These are phyloP conservation scores for Yamadazyma triangularis DNA, from an alignment of 1,139 yeast genomes.

Conservation along the genomic window DNA sequence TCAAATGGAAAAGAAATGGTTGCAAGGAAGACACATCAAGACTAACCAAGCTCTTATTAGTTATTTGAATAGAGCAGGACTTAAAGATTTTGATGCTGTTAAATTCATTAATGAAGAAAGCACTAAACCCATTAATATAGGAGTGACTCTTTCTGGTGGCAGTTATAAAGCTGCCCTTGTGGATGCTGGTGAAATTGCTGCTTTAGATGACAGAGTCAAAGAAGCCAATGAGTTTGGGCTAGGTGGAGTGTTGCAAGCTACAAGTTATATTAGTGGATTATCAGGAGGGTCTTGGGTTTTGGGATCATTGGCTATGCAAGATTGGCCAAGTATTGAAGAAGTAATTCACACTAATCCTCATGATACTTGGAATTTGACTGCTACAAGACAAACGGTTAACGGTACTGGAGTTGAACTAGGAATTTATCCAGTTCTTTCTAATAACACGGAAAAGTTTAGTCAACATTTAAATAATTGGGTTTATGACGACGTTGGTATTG, in stretches of 20 bases:
- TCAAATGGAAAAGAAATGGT: constrained; percentile 34
- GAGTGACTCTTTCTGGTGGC: constrained; percentile 84
- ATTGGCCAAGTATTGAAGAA: constrained; percentile 31
- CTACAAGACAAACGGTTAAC: constrained; percentile 24
- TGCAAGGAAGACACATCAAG: constrained; percentile 44
- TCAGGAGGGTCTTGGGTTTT: constrained; percentile 40
- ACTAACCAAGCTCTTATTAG: constrained; percentile 51
- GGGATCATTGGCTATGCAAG: constrained; percentile 30
- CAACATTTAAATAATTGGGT: constrained; percentile 29
- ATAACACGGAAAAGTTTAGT: constrained; percentile 21
- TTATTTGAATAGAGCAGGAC: constrained; percentile 54
- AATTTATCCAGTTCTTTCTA: constrained; percentile 18
- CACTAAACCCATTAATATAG: constrained; percentile 47
- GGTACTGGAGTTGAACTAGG: constrained; percentile 18
- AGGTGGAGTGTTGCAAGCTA: constrained; percentile 36
- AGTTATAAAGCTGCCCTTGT: constrained; percentile 87
- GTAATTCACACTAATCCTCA: constrained; percentile 25
- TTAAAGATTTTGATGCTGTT: constrained; percentile 54
- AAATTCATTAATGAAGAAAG: constrained; percentile 34
- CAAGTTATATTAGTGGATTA: constrained; percentile 34
- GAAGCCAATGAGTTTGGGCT: constrained; percentile 32
- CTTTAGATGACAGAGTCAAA: constrained; percentile 68
- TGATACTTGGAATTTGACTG: constrained; percentile 36
- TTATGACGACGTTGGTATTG: constrained; percentile 21
- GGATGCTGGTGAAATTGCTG: constrained; percentile 87